Conservation (phyloP, 1,139 yeast genomes). For the Debaryomyces sp. region DNA sequence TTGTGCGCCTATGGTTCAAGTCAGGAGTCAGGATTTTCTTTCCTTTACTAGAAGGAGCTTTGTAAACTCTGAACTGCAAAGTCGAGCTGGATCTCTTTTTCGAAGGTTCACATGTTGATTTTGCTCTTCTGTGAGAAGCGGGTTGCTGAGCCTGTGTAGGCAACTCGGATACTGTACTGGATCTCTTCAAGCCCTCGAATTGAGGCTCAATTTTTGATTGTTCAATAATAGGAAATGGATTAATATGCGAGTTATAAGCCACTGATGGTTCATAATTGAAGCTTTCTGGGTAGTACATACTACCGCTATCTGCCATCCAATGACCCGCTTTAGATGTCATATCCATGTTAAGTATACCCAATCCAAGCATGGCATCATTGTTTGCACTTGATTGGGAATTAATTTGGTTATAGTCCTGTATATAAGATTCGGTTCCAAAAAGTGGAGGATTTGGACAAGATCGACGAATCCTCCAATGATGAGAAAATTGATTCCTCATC, state of each 20-base stretch:
- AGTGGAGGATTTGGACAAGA: slow-evolving; percentile 8
- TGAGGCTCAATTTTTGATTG: background rate
- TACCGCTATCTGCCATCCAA: slow-evolving; percentile 2
- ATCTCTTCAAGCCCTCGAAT: background rate
- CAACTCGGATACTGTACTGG: background rate
- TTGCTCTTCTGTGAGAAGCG: slow-evolving; percentile 17
- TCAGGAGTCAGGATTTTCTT: slow-evolving; percentile 25
- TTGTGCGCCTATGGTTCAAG: slow-evolving; percentile 23
- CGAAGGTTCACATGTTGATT: slow-evolving; percentile 22
- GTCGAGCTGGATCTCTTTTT: slow-evolving; percentile 31
- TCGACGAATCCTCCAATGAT: background rate
- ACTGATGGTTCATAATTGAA: background rate
- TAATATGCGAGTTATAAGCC: slow-evolving; percentile 10
- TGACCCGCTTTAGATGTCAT: slow-evolving; percentile 8
- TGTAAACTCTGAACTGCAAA: slow-evolving; percentile 43
- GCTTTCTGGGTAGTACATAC: background rate
- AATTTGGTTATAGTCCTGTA: slow-evolving; percentile 13
- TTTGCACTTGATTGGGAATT: slow-evolving; percentile 7
- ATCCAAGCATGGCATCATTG: slow-evolving; percentile 18
- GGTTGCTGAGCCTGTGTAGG: slow-evolving; percentile 4
- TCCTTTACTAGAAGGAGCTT: slow-evolving; percentile 21
- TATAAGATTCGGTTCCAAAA: slow-evolving; percentile 11
- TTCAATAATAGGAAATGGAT: background rate
- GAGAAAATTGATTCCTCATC: slow-evolving; percentile 5
- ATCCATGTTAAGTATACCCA: slow-evolving; percentile 28